Conservation (phyloP, 257 asterid genomes). For the Scutellaria barbata region DNA sequence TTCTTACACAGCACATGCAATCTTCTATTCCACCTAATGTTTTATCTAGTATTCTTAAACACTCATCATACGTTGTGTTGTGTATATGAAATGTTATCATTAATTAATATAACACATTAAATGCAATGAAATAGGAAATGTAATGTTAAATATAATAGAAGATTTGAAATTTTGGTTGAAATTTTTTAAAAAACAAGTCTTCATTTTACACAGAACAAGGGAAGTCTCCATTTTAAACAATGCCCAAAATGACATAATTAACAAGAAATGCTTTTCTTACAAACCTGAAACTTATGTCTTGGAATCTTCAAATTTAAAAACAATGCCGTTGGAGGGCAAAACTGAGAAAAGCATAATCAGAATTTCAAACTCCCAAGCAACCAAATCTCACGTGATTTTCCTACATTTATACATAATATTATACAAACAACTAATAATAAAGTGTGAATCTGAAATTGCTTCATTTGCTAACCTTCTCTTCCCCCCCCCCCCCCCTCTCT, state of each 20-base stretch:
- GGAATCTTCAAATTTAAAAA: background rate
- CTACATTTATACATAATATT: background rate
- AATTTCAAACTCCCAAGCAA: slow-evolving; percentile 45
- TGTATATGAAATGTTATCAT: too few relatives aligned
- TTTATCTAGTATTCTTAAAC: too few relatives aligned
- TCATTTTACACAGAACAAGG: too few relatives aligned
- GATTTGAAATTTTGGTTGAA: too few relatives aligned
- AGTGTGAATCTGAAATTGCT: slow-evolving; percentile 47
- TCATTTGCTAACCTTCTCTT: slow-evolving; percentile 37
- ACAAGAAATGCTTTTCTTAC: background rate
- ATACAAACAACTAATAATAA: slow-evolving; percentile 24
- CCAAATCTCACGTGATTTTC: slow-evolving; percentile 36
- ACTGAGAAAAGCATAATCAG: slow-evolving; percentile 25
- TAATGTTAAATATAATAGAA: too few relatives aligned
- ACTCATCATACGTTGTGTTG: too few relatives aligned
- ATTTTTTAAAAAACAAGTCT: too few relatives aligned
- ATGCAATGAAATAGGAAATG: too few relatives aligned
- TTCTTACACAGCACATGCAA: too few relatives aligned
- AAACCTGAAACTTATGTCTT: background rate
- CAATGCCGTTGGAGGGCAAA: slow-evolving; percentile 27
- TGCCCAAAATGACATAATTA: background rate
- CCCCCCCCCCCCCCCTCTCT: too few relatives aligned
- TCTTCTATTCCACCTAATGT: too few relatives aligned
- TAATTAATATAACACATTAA: too few relatives aligned
- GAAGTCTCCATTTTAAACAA: background rate